phyloP scores from a whole-genome alignment of 2,329 filamentous ascomycete genomes.

The Aspergillus flavus region DNA sequence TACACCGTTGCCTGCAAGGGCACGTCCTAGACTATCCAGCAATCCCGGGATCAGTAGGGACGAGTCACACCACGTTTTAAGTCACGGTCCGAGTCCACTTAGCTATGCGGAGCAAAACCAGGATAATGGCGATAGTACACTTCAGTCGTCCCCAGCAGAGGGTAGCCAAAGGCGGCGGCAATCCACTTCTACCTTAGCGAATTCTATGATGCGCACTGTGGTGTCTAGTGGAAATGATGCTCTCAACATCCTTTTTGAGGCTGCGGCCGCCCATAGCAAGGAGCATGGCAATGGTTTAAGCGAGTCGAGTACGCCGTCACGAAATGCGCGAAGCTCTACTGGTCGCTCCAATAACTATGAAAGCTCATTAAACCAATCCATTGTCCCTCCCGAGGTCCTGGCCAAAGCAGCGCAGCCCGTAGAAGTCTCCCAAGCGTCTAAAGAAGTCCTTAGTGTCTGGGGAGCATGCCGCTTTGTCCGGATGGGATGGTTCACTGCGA shows the following conservation, averaged over 20 bases:
- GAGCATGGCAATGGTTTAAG: conserved; percentile 39
- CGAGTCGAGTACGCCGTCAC: conserved; percentile 28
- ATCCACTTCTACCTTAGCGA: conserved; percentile 35
- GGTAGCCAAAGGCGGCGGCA: conserved; percentile 22
- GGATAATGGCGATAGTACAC: conserved; percentile 3
- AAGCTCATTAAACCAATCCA: conserved; percentile 20
- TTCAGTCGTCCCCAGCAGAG: conserved; percentile 9
- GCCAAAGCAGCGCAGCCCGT: conserved; percentile 29
- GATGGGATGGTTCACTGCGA: conserved; percentile 59
- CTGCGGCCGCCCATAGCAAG: conserved; percentile 46
- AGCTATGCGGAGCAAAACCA: conserved; percentile 4
- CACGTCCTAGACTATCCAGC: conserved; percentile 13
- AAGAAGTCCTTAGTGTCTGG: conserved; percentile 49
- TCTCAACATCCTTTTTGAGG: conserved; percentile 56
- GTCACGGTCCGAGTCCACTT: conserved; percentile 6
- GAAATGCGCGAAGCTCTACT: conserved; percentile 23
- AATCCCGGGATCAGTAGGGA: conserved; percentile 3
- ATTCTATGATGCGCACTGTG: conserved; percentile 47
- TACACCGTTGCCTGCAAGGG: conserved; percentile 1
- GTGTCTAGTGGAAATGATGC: conserved; percentile 59
- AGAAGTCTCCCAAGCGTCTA: conserved; percentile 31
- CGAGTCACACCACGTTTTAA: conserved; percentile 5
- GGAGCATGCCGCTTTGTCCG: conserved; percentile 56
- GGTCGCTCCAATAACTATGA: conserved; percentile 12
- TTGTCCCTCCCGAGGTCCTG: conserved; percentile 21